Conservation (phyloP, 352 stramenopile genomes). For the Saprolegnia parasitica region DNA sequence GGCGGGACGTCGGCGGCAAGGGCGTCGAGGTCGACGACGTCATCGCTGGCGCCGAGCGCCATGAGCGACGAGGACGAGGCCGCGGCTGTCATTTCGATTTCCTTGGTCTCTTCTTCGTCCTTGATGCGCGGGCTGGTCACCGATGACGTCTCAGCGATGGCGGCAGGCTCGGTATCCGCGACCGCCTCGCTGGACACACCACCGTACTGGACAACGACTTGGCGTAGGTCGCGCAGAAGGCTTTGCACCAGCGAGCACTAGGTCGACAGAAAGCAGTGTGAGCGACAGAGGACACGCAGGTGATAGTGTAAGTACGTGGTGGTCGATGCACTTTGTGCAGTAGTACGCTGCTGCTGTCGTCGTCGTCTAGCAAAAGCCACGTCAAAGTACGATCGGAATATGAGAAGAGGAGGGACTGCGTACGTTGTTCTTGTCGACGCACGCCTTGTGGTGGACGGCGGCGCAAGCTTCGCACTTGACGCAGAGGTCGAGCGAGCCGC, state of each 20-base stretch:
- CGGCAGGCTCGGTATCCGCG: neutral
- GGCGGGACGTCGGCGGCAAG: neutral
- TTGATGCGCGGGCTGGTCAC: neutral
- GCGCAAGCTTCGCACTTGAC: slow-evolving; percentile 8
- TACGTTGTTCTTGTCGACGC: neutral
- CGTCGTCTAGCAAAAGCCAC: neutral
- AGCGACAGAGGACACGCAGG: neutral
- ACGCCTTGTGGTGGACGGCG: neutral
- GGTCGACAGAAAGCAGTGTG: neutral
- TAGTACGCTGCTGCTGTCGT: slow-evolving; percentile 14
- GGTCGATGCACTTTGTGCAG: slow-evolving; percentile 21
- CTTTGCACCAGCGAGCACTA: slow-evolving; percentile 20
- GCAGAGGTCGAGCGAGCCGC: neutral
- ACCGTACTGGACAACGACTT: slow-evolving; percentile 14
- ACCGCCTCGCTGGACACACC: too few species aligned
- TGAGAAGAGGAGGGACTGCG: neutral
- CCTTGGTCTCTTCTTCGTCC: neutral
- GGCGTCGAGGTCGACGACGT: neutral
- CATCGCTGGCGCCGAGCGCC: neutral
- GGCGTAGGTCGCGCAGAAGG: slow-evolving; percentile 20
- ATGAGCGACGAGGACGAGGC: neutral
- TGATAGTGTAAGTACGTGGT: slow-evolving; percentile 20
- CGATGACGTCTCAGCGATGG: neutral
- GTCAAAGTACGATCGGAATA: neutral
- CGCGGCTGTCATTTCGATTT: neutral